These are phyloP conservation scores for Cadophora sp. DNA, from an alignment of 2,329 filamentous ascomycete genomes.

Conservation along the genomic window DNA sequence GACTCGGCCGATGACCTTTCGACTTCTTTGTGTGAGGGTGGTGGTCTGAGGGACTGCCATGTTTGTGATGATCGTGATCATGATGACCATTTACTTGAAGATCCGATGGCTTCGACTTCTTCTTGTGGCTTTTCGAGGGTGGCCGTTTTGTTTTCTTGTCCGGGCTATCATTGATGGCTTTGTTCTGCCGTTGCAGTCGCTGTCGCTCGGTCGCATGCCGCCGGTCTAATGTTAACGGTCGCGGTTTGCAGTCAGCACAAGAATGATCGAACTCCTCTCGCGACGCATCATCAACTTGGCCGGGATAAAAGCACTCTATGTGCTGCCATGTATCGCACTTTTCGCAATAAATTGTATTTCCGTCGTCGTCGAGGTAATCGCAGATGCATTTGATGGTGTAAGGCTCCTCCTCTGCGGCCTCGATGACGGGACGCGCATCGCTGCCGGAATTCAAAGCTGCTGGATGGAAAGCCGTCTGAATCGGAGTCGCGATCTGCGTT, in stretches of 20 bases:
- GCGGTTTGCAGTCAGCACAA: conserved; percentile 87
- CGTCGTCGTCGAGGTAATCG: conserved; percentile 91
- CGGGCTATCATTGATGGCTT: conserved; percentile 51
- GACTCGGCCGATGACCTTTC: conserved; percentile 82
- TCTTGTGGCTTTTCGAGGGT: conserved; percentile 83
- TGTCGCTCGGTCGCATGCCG: conserved; percentile 79
- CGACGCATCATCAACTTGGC: conserved; percentile 74
- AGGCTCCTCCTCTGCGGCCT: conserved; percentile 73
- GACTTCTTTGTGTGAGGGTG: conserved; percentile 74
- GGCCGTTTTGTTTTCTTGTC: conserved; percentile 79
- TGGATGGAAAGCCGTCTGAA: conserved; percentile 36
- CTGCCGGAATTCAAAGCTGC: conserved; percentile 32
- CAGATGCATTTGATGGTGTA: conserved; percentile 99
- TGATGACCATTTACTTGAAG: conserved; percentile 72
- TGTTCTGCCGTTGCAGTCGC: conserved; percentile 63
- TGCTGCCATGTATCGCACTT: conserved; percentile 98
- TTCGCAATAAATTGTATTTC: conserved; percentile 96
- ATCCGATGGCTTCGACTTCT: conserved; percentile 78
- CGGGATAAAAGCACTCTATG: conserved; percentile 91
- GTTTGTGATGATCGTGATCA: conserved; percentile 57
- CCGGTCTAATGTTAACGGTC: conserved; percentile 74
- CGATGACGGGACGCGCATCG: conserved; percentile 46
- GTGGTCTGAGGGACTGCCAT: conserved; percentile 52
- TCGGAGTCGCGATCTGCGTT: conserved; percentile 45
- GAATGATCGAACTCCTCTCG: conserved; percentile 78